A percentile compares a stretch with the other conserved stretches of the same genome.
These are phyloP conservation scores for Hypholoma sublateritium DNA, from an alignment of 768 basidiomycete genomes.

Conservation along the genomic window DNA sequence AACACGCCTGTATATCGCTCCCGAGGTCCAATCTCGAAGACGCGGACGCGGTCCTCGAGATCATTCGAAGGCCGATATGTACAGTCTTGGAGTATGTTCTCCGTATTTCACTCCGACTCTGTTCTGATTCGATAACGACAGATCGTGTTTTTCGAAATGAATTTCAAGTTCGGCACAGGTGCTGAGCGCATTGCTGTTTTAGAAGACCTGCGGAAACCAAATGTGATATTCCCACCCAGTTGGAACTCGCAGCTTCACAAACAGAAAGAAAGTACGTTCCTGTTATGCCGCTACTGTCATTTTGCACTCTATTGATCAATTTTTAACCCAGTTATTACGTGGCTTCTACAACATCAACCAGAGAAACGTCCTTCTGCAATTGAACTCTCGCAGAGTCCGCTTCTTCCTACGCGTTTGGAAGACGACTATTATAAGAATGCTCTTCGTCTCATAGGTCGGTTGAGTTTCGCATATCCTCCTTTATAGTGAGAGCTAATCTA, in stretches of 20 bases:
- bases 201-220: constrained; percentile 70
- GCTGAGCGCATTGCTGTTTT: constrained; percentile 85
- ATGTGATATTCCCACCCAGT: constrained; percentile 70
- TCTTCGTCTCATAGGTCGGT: constrained; percentile 69
- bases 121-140: constrained; percentile 26
- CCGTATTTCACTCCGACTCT: background rate
- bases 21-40: constrained; percentile 70
- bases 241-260: constrained; percentile 66
- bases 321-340: constrained; percentile 62
- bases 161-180: constrained; percentile 77
- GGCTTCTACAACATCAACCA: constrained; percentile 82
- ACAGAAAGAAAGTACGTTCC: constrained; percentile 61
- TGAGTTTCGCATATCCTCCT: background rate
- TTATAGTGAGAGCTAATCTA: background rate
- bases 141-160: constrained; percentile 99
- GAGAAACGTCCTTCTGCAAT: constrained; percentile 74
- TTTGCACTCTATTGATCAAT: background rate
- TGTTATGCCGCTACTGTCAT: background rate
- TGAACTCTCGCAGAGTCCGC: constrained; percentile 77
- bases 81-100: constrained; percentile 79
- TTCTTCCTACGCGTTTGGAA: constrained; percentile 76
- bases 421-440: constrained; percentile 87
- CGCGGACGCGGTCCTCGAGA: constrained; percentile 61
- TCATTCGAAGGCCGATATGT: constrained; percentile 91
- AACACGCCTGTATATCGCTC: constrained; percentile 89